Evolutionary conservation across 345 rosid genomes (phyloP), one percentile per base, ranked within the genome.

Genomic region (Pseudoturritis turrita): DNA sequence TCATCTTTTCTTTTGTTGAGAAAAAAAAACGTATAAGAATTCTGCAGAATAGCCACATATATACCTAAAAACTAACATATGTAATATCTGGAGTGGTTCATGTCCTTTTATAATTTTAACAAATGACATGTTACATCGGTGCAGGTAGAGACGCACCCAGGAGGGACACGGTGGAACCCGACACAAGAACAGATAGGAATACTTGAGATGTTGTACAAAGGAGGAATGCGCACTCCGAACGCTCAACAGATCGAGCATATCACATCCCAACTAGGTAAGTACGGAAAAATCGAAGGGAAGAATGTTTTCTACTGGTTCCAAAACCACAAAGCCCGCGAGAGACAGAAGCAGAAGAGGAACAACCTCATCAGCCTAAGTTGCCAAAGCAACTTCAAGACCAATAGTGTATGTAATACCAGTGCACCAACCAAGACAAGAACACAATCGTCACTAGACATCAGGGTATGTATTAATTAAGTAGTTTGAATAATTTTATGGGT

Each of bases 221-320:
- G 90, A 61, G 97, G 98, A 25, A 91, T 88, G 90, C 84, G 97
- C 21, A 95, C 99, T 17, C 99, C 99, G 3, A 95, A 91, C 21
- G 92, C 96, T 4, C 96, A 88, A 59, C 98, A 95, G 72, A 95
- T 95, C 31, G 97, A 95, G 55, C 89, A 91, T 70, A 91, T 95
- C 83, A 95, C 97, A 0, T 83, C 69, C 1, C 97, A 89, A 65
- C 82, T 95, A 23, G 77, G 94, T 22, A 85, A 88, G 77, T 88
- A 83, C 41, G 99, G 97, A 11, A 91, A 95, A 86, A 91, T 95
- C 39, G 96, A 95, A 84, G 99, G 99, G 10, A 95, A 95, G 59
- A 95, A 95, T 67, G 97, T 95, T 28, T 95, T 95, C 65, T 95
- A 95, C 74, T 95, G 99, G 99, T 95, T 95, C 75, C 99, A 95